phyloP scores from a whole-genome alignment of 768 basidiomycete genomes.

The Panellus pusillus region DNA sequence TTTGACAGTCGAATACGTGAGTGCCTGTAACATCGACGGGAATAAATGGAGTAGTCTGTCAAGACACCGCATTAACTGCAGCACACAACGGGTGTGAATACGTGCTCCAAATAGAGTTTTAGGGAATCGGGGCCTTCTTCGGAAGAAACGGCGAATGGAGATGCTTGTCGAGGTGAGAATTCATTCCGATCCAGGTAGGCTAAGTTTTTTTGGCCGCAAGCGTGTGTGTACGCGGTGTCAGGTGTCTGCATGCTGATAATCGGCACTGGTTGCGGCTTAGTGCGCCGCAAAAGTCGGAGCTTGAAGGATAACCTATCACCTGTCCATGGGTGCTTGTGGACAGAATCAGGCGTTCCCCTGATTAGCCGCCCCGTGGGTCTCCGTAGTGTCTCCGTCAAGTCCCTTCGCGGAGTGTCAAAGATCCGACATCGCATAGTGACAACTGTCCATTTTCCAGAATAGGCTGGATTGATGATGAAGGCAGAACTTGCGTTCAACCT shows the following conservation, averaged over 20 bases:
- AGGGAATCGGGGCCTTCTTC: constrained; percentile 36
- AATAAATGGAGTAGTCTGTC: constrained; percentile 18
- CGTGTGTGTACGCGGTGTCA: constrained; percentile 20
- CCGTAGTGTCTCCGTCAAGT: neutral
- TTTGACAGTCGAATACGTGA: constrained; percentile 18
- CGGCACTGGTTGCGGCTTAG: constrained; percentile 6
- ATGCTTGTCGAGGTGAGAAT: constrained; percentile 26
- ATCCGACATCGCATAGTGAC: constrained; percentile 13
- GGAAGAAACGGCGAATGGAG: constrained; percentile 26
- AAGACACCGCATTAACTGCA: constrained; percentile 17
- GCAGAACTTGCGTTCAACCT: neutral
- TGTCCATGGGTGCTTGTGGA: neutral
- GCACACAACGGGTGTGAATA: constrained; percentile 2
- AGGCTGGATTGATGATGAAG: constrained; percentile 11
- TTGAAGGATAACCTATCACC: neutral
- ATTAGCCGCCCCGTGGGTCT: neutral
- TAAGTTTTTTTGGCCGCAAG: constrained; percentile 8
- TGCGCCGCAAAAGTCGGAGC: constrained; percentile 9
- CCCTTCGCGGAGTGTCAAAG: neutral
- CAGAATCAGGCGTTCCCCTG: constrained; percentile 6
- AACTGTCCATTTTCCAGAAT: constrained; percentile 6
- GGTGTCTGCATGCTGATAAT: constrained; percentile 17
- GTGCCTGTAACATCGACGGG: constrained; percentile 7
- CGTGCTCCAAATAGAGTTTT: constrained; percentile 47
- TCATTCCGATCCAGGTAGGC: constrained; percentile 31